phyloP scores from a whole-genome alignment of 345 rosid genomes.

The Stellera chamaejasme region DNA sequence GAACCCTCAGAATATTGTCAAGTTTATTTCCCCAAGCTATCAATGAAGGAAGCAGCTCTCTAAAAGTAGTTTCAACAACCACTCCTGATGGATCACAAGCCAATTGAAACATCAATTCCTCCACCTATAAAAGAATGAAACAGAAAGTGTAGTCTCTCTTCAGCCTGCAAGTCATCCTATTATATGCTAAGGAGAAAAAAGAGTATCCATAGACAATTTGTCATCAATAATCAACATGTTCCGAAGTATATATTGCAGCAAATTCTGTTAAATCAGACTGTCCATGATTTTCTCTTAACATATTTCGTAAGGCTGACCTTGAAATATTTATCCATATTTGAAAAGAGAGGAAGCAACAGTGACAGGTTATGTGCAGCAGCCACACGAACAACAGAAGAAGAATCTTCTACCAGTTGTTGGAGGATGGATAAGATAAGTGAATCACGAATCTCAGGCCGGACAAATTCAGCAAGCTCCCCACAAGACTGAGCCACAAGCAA shows the following conservation, averaged over 20 bases:
- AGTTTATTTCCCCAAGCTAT: slow-evolving; percentile 73
- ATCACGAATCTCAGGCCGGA: slow-evolving; percentile 86
- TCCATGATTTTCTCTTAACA: slow-evolving; percentile 56
- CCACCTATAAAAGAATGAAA: slow-evolving; percentile 53
- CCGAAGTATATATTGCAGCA: slow-evolving; percentile 58
- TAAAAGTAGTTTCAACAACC: slow-evolving; percentile 75
- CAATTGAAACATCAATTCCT: slow-evolving; percentile 85
- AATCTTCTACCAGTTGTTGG: slow-evolving; percentile 80
- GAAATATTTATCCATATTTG: slow-evolving; percentile 84
- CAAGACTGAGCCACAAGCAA: slow-evolving; percentile 92
- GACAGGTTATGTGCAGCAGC: slow-evolving; percentile 85
- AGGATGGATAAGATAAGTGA: slow-evolving; percentile 84
- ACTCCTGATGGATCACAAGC: slow-evolving; percentile 79
- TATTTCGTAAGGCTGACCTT: slow-evolving; percentile 83
- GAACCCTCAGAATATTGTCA: slow-evolving; percentile 59
- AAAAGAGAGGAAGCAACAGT: slow-evolving; percentile 80
- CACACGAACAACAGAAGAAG: slow-evolving; percentile 83
- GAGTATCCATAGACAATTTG: slow-evolving; percentile 37
- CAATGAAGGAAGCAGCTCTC: slow-evolving; percentile 69
- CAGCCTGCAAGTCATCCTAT: slow-evolving; percentile 23
- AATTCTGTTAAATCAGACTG: slow-evolving; percentile 58
- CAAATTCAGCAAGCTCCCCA: slow-evolving; percentile 85
- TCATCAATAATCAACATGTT: slow-evolving; percentile 36
- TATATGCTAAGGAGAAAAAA: slow-evolving; percentile 25
- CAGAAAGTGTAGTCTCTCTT: slow-evolving; percentile 7